Evolutionary conservation across 2,329 filamentous ascomycete species (phyloP).

Genomic region (Venturiaceae sp.): DNA sequence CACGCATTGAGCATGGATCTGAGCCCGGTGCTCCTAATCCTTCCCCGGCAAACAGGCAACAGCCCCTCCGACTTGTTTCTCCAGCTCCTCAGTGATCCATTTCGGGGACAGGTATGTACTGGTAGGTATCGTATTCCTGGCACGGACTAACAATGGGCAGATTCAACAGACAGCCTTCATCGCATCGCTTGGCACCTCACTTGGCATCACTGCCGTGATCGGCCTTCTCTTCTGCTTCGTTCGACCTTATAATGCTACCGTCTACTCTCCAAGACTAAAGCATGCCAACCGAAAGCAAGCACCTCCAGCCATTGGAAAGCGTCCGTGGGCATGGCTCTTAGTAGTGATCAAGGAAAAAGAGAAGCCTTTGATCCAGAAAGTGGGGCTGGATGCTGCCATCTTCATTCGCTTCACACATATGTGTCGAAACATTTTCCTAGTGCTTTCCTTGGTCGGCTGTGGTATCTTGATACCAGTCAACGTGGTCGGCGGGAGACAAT

Average conservation of each 20-base stretch:
- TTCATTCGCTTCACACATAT: conserved; percentile 85
- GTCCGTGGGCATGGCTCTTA: conserved; percentile 77
- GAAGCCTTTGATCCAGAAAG: conserved; percentile 63
- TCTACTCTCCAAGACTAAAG: conserved; percentile 91
- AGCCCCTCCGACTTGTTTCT: conserved; percentile 7
- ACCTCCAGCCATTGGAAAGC: conserved; percentile 76
- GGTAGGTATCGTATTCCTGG: not conserved
- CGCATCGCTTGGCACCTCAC: conserved; percentile 69
- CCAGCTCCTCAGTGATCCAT: conserved; percentile 9
- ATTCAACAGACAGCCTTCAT: conserved; percentile 55
- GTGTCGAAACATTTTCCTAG: conserved; percentile 82
- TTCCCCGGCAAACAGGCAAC: not conserved
- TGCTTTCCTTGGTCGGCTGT: conserved; percentile 63
- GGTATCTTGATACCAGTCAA: conserved; percentile 76
- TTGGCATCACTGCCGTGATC: conserved; percentile 64
- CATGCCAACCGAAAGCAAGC: conserved; percentile 85
- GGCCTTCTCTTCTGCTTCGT: conserved; percentile 78
- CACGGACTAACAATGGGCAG: conserved; percentile 23
- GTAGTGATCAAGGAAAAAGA: conserved; percentile 74
- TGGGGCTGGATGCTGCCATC: conserved; percentile 83
- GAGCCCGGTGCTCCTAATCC: conserved; percentile 3
- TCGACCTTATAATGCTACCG: conserved; percentile 80
- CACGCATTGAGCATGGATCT: conserved; percentile 6
- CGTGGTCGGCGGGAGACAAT: conserved; percentile 30
- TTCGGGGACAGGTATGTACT: conserved; percentile 12